These are phyloP conservation scores for Lecanicillium sp. DNA, from an alignment of 2,329 filamentous ascomycete species.

Conservation along the genomic window DNA sequence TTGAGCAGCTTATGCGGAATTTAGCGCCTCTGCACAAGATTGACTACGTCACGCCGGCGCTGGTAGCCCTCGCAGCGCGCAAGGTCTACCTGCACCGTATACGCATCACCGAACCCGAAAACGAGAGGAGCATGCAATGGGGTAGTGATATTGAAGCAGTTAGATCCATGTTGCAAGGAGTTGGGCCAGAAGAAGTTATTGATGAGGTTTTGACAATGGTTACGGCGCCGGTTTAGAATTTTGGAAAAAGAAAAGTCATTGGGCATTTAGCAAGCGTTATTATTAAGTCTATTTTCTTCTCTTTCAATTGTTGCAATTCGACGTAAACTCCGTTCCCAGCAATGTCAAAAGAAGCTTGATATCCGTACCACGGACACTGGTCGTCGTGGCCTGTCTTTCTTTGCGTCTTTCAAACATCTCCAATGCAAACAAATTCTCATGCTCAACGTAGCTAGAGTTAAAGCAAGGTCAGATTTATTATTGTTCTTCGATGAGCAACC, in stretches of 20 bases:
- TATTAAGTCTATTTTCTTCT: constrained; percentile 4
- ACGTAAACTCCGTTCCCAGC: background rate
- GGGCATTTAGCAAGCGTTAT: background rate
- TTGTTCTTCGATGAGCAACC: too few relatives aligned
- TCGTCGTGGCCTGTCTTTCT: too few relatives aligned
- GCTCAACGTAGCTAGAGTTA: too few relatives aligned
- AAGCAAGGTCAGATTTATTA: too few relatives aligned
- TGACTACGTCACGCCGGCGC: constrained; percentile 72
- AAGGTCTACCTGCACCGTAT: constrained; percentile 89
- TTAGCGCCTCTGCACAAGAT: constrained; percentile 77
- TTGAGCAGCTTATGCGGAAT: constrained; percentile 59
- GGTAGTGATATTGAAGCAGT: constrained; percentile 72
- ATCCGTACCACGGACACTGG: too few relatives aligned
- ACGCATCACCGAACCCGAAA: constrained; percentile 55
- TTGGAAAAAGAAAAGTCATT: background rate
- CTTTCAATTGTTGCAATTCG: constrained; percentile 1
- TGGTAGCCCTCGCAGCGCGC: constrained; percentile 71
- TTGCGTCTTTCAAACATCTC: too few relatives aligned
- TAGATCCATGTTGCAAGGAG: constrained; percentile 52
- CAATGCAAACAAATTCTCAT: too few relatives aligned
- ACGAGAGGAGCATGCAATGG: constrained; percentile 88
- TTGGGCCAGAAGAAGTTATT: constrained; percentile 54
- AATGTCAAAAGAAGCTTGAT: too few relatives aligned
- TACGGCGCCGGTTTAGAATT: constrained; percentile 35
- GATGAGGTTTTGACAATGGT: constrained; percentile 55